Conservation (phyloP, 345 rosid species). For the Cardamine occulta region DNA sequence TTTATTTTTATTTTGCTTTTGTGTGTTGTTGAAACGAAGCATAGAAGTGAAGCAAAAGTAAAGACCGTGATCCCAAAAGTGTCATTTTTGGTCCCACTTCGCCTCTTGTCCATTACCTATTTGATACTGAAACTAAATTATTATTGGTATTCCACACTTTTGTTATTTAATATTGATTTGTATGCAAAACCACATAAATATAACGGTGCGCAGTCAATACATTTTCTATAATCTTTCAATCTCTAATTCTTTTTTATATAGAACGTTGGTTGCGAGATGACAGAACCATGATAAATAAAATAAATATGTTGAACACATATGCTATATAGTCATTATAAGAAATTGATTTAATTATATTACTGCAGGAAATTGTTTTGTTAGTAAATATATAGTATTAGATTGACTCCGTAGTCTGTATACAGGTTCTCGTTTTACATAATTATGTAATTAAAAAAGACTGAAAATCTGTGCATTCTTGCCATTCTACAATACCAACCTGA, state of each 20-base stretch:
- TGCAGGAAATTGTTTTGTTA: background rate
- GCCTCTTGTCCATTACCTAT: conserved; percentile 44
- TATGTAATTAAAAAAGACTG: background rate
- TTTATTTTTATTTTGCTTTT: conserved; percentile 20
- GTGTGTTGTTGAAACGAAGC: conserved; percentile 54
- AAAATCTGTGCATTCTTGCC: background rate
- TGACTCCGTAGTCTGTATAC: background rate
- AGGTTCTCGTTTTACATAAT: background rate
- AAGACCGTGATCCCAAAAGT: conserved; percentile 65
- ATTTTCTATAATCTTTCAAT: background rate
- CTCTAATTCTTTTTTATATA: background rate
- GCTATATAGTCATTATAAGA: background rate
- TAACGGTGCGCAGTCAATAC: background rate
- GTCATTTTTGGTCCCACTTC: conserved; percentile 65
- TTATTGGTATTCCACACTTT: conserved; percentile 9
- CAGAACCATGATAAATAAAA: background rate
- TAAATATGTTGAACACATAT: background rate
- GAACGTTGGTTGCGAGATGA: background rate
- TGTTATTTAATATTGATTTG: conserved; percentile 4
- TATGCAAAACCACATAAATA: conserved; percentile 18
- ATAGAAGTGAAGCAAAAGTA: conserved; percentile 93
- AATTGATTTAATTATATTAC: background rate
- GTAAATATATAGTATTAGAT: background rate
- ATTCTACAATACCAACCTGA: background rate
- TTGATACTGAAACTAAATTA: conserved; percentile 32